Evolutionary conservation across 108 stramenopile genomes (phyloP).

Genomic region (Cyclotella sp.): DNA sequence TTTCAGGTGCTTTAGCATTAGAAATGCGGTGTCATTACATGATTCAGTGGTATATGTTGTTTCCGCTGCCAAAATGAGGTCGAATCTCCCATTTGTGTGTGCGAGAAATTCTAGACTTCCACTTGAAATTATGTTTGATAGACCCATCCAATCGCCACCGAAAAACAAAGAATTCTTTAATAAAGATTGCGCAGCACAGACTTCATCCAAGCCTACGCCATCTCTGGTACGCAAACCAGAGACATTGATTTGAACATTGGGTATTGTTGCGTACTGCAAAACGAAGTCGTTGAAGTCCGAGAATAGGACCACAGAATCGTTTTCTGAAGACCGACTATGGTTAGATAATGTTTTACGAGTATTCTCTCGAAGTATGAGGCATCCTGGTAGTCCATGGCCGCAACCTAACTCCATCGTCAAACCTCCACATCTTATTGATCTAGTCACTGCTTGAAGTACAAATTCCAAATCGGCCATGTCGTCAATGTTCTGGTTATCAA

Average conservation of each 20-base stretch:
- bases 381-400: conserved; percentile 80
- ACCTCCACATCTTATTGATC: conserved; percentile 24
- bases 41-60: conserved; percentile 76
- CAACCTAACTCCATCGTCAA: conserved; percentile 76
- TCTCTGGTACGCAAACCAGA: conserved; percentile 10
- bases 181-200: conserved; percentile 17
- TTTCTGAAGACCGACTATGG: not conserved
- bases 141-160: conserved; percentile 73
- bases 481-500: not conserved
- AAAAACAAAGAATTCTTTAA: conserved; percentile 50
- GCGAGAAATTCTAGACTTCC: conserved; percentile 3
- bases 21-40: conserved; percentile 70
- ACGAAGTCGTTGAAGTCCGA: conserved; percentile 73
- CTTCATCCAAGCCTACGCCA: conserved; percentile 9
- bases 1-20: conserved; percentile 66
- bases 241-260: conserved; percentile 61
- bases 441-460: conserved; percentile 25
- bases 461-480: conserved; percentile 14
- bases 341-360: conserved; percentile 8
- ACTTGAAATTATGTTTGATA: conserved; percentile 56
- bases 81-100: conserved; percentile 45
- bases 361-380: conserved; percentile 58
- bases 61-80: conserved; percentile 83
- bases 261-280: conserved; percentile 62
- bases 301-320: conserved; percentile 49